Evolutionary conservation across 306 rosid genomes (phyloP).

Genomic region (Cucumis melo): DNA sequence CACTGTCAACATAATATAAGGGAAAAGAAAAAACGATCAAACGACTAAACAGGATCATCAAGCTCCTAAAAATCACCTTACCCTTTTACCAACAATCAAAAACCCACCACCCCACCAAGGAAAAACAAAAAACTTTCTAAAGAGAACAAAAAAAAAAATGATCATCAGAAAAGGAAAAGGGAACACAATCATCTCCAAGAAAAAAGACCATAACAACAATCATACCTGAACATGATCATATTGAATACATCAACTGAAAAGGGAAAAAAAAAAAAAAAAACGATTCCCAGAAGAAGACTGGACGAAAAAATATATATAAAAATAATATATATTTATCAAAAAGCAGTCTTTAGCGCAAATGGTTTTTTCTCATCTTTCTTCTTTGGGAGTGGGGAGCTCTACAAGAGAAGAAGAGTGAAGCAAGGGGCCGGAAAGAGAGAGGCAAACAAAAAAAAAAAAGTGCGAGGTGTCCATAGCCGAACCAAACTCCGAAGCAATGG

Average conservation of each 20-base stretch:
- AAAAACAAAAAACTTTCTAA: background rate
- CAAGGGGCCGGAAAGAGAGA: background rate
- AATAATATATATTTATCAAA: background rate
- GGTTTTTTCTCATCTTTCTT: background rate
- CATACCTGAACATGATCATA: slow-evolving; percentile 3
- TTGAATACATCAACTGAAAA: background rate
- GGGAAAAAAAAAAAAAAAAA: background rate
- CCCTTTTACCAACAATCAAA: background rate
- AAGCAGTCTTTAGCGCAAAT: background rate
- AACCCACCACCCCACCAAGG: background rate
- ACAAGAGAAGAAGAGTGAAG: background rate
- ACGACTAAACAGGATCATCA: background rate
- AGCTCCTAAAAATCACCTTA: background rate
- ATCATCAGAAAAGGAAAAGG: background rate
- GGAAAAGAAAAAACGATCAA: background rate
- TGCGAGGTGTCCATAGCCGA: slow-evolving; percentile 25
- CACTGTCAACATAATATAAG: background rate
- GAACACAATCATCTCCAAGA: background rate
- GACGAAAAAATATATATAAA: background rate
- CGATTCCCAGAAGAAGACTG: background rate
- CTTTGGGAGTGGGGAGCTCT: slow-evolving; percentile 3
- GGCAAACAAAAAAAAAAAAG: background rate
- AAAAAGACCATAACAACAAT: background rate
- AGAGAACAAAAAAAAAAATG: background rate
- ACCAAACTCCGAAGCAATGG: slow-evolving; percentile 19